Evolutionary conservation across 2,329 filamentous ascomycete species (phyloP).

Genomic region (Leptographium radiaticola): DNA sequence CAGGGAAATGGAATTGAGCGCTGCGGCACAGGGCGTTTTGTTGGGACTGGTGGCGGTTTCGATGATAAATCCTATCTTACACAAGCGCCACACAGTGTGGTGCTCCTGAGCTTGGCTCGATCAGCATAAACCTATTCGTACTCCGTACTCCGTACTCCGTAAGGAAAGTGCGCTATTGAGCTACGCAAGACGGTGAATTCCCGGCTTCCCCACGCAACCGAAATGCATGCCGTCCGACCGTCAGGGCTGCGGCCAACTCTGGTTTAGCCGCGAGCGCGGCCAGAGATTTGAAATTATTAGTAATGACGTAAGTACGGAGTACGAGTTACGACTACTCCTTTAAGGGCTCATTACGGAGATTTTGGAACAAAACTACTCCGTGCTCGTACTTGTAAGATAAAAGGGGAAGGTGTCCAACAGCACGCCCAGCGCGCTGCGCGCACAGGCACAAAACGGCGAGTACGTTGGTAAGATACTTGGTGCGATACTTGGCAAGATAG

Average conservation of each 20-base stretch:
- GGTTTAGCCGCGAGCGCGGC: not conserved
- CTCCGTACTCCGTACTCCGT: not conserved
- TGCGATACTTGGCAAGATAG: not conserved
- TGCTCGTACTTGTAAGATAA: no score
- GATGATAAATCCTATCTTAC: conserved; percentile 6
- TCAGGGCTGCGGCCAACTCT: not conserved
- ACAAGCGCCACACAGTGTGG: not conserved
- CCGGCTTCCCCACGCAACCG: not conserved
- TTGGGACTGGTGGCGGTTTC: not conserved
- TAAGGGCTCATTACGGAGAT: not conserved
- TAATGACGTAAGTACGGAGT: not conserved
- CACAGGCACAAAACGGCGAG: no score
- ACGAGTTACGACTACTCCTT: not conserved
- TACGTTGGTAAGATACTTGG: no score
- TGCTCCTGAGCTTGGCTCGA: no score
- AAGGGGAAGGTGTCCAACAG: no score
- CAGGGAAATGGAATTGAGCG: no score
- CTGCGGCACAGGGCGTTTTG: no score
- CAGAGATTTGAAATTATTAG: not conserved
- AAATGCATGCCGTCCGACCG: not conserved
- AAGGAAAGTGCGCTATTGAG: not conserved
- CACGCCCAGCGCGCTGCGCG: no score
- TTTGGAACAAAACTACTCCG: no score
- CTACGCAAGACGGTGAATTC: not conserved
- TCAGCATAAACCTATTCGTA: not conserved